phyloP scores from a whole-genome alignment of 176 grass and related monocot genomes.

The Musa itinerans region DNA sequence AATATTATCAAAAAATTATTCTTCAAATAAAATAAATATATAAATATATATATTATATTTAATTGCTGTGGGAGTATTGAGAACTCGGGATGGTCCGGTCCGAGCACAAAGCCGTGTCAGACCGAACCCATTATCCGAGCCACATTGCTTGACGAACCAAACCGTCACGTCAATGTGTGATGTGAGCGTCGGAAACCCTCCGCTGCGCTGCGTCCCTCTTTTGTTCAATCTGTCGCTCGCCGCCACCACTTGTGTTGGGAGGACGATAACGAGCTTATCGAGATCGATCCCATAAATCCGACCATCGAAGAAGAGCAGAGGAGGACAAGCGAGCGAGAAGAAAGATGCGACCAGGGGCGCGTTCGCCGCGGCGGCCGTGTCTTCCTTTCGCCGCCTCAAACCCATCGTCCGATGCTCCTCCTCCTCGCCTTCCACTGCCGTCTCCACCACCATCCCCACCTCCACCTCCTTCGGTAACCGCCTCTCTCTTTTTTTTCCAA shows the following conservation, averaged over 20 bases:
- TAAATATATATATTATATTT: no score
- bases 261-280: neutral
- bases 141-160: neutral
- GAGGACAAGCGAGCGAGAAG: conserved; percentile 6
- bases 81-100: no score
- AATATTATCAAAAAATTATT: no score
- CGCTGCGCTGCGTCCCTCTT: neutral
- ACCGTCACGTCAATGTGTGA: neutral
- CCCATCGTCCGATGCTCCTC: conserved; percentile 35
- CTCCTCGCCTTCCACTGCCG: conserved; percentile 19
- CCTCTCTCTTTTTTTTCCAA: neutral
- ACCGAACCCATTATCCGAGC: no score
- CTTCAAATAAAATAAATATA: no score
- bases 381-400: conserved; percentile 12
- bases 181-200: neutral
- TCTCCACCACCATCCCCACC: conserved; percentile 14
- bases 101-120: no score
- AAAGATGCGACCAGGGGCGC: conserved; percentile 24
- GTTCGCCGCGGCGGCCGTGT: conserved; percentile 33
- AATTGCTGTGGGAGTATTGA: no score
- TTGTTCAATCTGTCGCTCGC: neutral
- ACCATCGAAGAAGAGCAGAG: neutral
- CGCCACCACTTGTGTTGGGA: neutral
- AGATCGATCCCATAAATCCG: neutral
- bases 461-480: conserved; percentile 34